Evolutionary conservation across 371 early-diverging fungal genomes (phyloP), one percentile per base, ranked within the genome.

Genomic region (Rhizopus microsporus): DNA sequence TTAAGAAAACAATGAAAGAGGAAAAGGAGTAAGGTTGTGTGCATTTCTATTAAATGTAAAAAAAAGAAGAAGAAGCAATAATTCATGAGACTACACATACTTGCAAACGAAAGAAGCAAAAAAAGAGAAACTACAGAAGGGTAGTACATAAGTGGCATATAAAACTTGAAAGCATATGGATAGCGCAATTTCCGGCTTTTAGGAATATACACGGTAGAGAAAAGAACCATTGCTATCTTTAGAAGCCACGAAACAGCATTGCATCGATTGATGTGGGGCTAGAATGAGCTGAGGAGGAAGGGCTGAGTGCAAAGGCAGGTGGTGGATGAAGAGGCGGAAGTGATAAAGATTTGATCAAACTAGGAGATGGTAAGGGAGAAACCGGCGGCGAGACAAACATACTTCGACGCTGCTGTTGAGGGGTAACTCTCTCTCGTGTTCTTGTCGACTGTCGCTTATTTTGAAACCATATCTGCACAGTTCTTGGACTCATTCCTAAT

Each of bases 381-480:
- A 59, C 39, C 32, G 61, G 55, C 30, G 61, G 61, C n/a, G 61
- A 55, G 5, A 55, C 38, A 17, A 60, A 37, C 6, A 32, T 31
- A 38, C 30, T 35, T 38, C 44, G 7, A 23, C 46, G 53, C n/a
- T 53, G 39, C 10, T 53, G 53, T 13, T 31, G 53, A 29, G 13
- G 17, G 4, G 43, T 43, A 32, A 44, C 29, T 45, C 50, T 45
- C 38, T 53, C 47, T 56, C 44, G 34, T 23, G 54, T 57, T 57
- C 63, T 40, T 35, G 67, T 54, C 0, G 78, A 75, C 59, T 85
- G 88, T n/a, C 97, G 82, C 57, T 91, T 87, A 75, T 97, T 97
- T 70, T 97, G 97, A 73, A 97, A 97, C 97, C 97, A 95, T 32
- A 95, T 92, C 66, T 97, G 94, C 4, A 96, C 91, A n/a, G 89